These are phyloP conservation scores for Xylariales sp. DNA, from an alignment of 2,329 filamentous ascomycete species.

Conservation along the genomic window DNA sequence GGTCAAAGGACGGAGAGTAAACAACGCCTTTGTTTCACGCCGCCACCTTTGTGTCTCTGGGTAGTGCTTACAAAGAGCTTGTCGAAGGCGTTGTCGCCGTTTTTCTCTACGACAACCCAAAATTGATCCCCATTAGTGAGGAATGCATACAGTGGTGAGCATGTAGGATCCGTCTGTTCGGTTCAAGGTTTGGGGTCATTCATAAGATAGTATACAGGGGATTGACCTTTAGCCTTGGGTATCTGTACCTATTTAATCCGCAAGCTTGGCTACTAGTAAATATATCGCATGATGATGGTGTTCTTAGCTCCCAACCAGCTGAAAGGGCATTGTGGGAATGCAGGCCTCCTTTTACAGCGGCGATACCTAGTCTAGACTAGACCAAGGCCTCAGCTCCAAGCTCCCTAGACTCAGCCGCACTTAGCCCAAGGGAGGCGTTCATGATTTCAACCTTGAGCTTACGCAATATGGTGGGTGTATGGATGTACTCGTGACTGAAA, in stretches of 20 bases:
- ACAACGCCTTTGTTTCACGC: background rate
- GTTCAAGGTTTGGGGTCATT: background rate
- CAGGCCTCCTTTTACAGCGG: background rate
- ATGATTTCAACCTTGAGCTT: constrained; percentile 19
- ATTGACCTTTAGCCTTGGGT: too few relatives aligned
- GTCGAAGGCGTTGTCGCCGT: background rate
- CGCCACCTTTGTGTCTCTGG: too few relatives aligned
- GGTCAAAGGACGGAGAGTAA: background rate
- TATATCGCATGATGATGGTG: background rate
- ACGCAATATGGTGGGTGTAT: background rate
- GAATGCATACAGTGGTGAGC: background rate
- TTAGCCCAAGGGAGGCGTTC: constrained; percentile 14
- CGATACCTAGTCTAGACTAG: background rate
- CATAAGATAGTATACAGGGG: background rate
- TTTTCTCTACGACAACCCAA: background rate
- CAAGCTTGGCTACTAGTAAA: too few relatives aligned
- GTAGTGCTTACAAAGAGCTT: background rate
- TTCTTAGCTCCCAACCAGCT: background rate
- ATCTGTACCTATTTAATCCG: too few relatives aligned
- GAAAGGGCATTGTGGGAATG: constrained; percentile 1
- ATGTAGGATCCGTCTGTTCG: background rate
- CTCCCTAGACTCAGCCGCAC: constrained; percentile 20
- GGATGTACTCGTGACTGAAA: background rate
- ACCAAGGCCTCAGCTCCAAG: background rate
- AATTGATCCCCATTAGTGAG: background rate